Evolutionary conservation across 2,329 filamentous ascomycete species (phyloP), one percentile per base, ranked within the genome.

Genomic region (Alternaria gansuensis): DNA sequence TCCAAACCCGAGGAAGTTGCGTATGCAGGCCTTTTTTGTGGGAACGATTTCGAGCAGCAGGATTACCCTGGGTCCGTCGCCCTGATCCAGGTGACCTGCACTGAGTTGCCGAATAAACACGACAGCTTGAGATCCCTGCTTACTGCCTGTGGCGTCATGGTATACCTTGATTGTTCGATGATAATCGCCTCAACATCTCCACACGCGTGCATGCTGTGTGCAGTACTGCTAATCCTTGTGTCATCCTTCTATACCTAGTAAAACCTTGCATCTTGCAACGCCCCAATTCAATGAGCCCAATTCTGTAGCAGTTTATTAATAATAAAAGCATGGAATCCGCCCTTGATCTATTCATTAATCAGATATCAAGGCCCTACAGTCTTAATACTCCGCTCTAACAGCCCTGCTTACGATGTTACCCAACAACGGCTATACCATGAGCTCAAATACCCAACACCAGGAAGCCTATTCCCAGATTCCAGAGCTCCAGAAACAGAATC

Each of bases 101-200:
- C 3, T 51, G 23, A 51, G n/a, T 6, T 29, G 33, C 26, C 9
- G n/a, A 24, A 40, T 13, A 23, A 51, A 34, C 34, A 40, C 28
- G 23, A 17, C 23, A 24, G 33, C 48, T 51, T 51, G 34, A 29
- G 23, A 31, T 10, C n/a, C 11, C 34, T 39, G 34, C 34, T 51
- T 37, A 51, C 48, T 51, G 34, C 48, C 26, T 51, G 23, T 51
- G 23, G 48, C 24, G 48, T 40, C 4, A 40, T 36, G 24, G 48
- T 51, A 26, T 31, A 40, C 11, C 34, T 51, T 51, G 28, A 14
- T 45, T 45, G 26, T 45, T 45, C 10, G 26, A 45, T 45, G n/a
- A n/a, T n/a, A 29, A 17, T 26, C n/a, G 43, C 43, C 48, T 40
- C 23, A 51, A 29, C 7, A 40, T 51, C 34, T 37, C 34, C 10